Base-by-base conservation (phyloP, 2,329 filamentous ascomycete genomes). In the Cadophora malorum region DNA sequence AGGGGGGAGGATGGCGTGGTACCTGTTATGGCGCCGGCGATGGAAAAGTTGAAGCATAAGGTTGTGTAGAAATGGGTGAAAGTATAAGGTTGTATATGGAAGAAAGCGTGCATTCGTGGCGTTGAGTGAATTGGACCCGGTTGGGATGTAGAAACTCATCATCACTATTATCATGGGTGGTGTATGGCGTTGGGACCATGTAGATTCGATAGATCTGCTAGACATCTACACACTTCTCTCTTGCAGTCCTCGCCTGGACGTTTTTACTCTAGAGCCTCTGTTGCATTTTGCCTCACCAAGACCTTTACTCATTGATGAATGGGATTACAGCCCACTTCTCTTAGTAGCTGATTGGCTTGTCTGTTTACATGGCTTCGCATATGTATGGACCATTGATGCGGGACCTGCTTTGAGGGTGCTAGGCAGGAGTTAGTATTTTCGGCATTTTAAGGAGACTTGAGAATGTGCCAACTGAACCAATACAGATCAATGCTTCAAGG, bases 1-100 rank as follows among this genome's bases (percentile, higher is more conserved):
- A 75, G 72, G 33, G 75, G 72, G 38, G 74, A 74, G 31, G 68
- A 72, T 31, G 61, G 53, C 23, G 71, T 68, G 10, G 41, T 69
- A 55, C 33, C 50, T 45, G 53, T 64, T 55, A 64, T 64, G 35
- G 64, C 55, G 5, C 60, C 68, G 23, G 60, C 64, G 6, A 45
- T 50, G 21, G 28, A 14, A 19, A 65, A 71, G 50, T 33, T 33
- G 1, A 53, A 53, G 33, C 33, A 31, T 49, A 23, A 56, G 16
- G 16, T 45, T 19, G 16, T 45, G 12, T 45, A 45, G 14, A 14
- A 10, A 45, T 5, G 41, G 12, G 10, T 5, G 41, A 5, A 19
- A 16, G 41, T 5, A 3, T 14, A 16, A 23, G 33, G 53, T 16
- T 45, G 50, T 56, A 38, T 21, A 67, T 52, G 55, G 9, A 6